Conservation (phyloP, 306 rosid species). For the Betula pendula region DNA sequence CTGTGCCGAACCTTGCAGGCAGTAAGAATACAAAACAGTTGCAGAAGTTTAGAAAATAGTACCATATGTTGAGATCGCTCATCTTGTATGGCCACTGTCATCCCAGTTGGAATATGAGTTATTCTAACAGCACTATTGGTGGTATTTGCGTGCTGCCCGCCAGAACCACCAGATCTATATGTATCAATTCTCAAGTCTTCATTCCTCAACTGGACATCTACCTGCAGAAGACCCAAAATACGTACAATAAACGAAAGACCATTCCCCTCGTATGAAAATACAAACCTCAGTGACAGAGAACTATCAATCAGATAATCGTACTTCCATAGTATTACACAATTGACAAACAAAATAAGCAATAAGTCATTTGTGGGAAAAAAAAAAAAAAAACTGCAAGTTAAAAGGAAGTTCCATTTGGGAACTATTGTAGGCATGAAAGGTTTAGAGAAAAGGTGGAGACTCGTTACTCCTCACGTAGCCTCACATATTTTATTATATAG, state of each 20-base stretch:
- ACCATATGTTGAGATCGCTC: conserved; percentile 96
- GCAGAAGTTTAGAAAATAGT: conserved; percentile 22
- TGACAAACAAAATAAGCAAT: not conserved
- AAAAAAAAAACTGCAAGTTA: not conserved
- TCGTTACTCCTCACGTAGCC: too few relatives aligned
- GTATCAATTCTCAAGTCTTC: conserved; percentile 84
- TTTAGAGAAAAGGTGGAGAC: too few relatives aligned
- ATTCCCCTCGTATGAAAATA: not conserved
- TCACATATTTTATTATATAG: too few relatives aligned
- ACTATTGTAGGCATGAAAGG: too few relatives aligned
- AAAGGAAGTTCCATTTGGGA: conserved; percentile 11
- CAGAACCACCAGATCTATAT: conserved; percentile 88
- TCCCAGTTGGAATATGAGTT: conserved; percentile 79
- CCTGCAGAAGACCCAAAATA: conserved; percentile 48
- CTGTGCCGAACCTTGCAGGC: conserved; percentile 12
- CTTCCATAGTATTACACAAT: conserved; percentile 9
- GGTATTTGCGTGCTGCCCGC: conserved; percentile 97
- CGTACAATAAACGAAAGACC: conserved; percentile 7
- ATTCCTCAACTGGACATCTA: conserved; percentile 85
- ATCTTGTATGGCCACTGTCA: conserved; percentile 81
- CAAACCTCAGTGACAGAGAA: conserved; percentile 1
- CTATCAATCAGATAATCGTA: conserved; percentile 12
- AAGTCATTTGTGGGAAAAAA: conserved; percentile 6
- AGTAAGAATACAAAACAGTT: not conserved
- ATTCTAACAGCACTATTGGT: conserved; percentile 95